Percentiles rank a stretch among this genome's conserved stretches.
phyloP scores from a whole-genome alignment of 441 rosid genomes.

The Syzygium malaccense region DNA sequence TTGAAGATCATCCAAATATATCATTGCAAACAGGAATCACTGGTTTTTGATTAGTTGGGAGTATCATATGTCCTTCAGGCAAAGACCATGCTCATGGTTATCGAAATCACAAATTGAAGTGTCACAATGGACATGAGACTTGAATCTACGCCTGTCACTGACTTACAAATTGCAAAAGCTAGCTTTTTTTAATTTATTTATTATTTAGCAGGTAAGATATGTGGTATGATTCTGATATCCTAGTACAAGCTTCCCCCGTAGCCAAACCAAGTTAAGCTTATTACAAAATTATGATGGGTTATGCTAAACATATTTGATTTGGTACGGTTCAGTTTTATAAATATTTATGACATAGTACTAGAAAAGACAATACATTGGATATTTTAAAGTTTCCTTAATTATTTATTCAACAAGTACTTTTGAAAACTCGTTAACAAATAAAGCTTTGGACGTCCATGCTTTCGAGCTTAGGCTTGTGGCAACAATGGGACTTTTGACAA shows the following conservation, averaged over 20 bases:
- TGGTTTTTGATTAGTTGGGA: background rate
- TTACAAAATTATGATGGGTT: background rate
- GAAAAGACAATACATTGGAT: background rate
- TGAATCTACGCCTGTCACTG: background rate
- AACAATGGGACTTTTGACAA: slow-evolving; percentile 35
- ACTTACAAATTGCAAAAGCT: background rate
- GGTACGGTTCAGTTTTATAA: background rate
- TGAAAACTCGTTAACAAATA: rapidly evolving
- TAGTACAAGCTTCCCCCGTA: background rate
- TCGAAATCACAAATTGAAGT: background rate
- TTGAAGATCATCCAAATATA: background rate
- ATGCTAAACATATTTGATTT: background rate
- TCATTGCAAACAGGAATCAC: background rate
- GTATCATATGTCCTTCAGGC: background rate
- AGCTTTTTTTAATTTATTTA: background rate
- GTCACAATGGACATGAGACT: background rate
- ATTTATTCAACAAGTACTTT: background rate
- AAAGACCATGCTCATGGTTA: background rate
- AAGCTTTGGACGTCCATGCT: background rate
- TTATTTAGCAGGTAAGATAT: background rate
- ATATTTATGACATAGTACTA: background rate
- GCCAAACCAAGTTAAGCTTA: background rate
- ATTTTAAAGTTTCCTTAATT: background rate
- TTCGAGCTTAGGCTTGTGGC: slow-evolving; percentile 7
- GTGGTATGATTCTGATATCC: background rate